phyloP scores from a whole-genome alignment of 768 basidiomycete species.

The Paxillus ammoniavirescens region DNA sequence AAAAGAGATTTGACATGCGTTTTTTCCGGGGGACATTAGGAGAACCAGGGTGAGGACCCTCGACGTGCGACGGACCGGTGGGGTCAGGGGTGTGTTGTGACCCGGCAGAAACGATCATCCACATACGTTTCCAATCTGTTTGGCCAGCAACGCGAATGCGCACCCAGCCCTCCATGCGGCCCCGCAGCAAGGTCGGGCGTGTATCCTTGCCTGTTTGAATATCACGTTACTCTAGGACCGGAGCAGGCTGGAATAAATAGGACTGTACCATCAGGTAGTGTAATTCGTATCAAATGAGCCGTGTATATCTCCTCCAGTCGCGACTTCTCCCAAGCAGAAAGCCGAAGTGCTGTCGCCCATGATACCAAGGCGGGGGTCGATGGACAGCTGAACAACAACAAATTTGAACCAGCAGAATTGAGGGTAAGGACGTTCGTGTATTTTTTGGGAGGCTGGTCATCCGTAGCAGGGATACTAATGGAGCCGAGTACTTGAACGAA shows the following conservation, averaged over 20 bases:
- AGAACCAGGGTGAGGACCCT: slow-evolving; percentile 24
- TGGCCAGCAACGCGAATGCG: slow-evolving; percentile 92
- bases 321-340: slow-evolving; percentile 93
- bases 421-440: slow-evolving; percentile 83
- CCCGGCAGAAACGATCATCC: slow-evolving; percentile 70
- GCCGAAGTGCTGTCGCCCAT: slow-evolving; percentile 91
- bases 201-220: slow-evolving; percentile 42
- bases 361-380: slow-evolving; percentile 64
- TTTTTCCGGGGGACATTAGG: slow-evolving; percentile 35
- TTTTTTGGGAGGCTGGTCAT: slow-evolving; percentile 49
- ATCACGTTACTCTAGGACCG: slow-evolving; percentile 10
- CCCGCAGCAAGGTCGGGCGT: slow-evolving; percentile 62
- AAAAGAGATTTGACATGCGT: slow-evolving; percentile 66
- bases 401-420: slow-evolving; percentile 92
- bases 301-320: slow-evolving; percentile 97
- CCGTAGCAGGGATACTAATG: slow-evolving; percentile 59
- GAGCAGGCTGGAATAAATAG: slow-evolving; percentile 25
- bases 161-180: slow-evolving; percentile 89
- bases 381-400: slow-evolving; percentile 86
- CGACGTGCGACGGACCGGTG: slow-evolving; percentile 23
- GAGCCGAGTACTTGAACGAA: slow-evolving; percentile 79
- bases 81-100: slow-evolving; percentile 25
- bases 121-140: slow-evolving; percentile 92
- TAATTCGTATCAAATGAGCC: slow-evolving; percentile 85
- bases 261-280: slow-evolving; percentile 47